phyloP scores from a whole-genome alignment of 129 eudicot species.

The Ambrosia artemisiifolia region DNA sequence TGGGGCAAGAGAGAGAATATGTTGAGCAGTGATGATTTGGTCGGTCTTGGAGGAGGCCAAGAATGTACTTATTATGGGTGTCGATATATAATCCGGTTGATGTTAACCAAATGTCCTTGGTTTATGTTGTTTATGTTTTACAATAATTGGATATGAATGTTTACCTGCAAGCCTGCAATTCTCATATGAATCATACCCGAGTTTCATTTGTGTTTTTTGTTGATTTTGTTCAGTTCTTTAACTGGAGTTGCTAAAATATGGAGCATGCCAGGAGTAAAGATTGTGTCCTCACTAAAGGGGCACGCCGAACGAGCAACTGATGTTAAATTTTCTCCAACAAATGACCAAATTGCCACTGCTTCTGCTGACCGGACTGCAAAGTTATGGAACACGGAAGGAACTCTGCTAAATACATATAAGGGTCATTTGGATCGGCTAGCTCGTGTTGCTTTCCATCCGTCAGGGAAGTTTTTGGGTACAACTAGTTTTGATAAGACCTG shows the following conservation, averaged over 20 bases:
- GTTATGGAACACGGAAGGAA: slow-evolving; percentile 73
- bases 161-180: neutral
- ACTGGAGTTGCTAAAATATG: slow-evolving; percentile 83
- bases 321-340: slow-evolving; percentile 73
- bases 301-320: slow-evolving; percentile 91
- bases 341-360: slow-evolving; percentile 71
- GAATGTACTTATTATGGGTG: no score
- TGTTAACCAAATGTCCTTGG: neutral
- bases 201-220: neutral
- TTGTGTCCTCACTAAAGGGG: slow-evolving; percentile 61
- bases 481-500: slow-evolving; percentile 88
- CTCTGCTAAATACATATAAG: slow-evolving; percentile 58
- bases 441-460: slow-evolving; percentile 92
- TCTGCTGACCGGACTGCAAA: slow-evolving; percentile 95
- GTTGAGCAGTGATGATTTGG: no score
- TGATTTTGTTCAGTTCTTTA: slow-evolving; percentile 42
- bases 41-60: no score
- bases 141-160: neutral
- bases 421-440: slow-evolving; percentile 96
- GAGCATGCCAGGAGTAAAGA: slow-evolving; percentile 74
- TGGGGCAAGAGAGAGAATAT: no score
- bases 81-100: neutral
- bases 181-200: neutral
- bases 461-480: slow-evolving; percentile 90
- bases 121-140: neutral